phyloP scores from a whole-genome alignment of 441 rosid species.

The Mallotus japonicus region DNA sequence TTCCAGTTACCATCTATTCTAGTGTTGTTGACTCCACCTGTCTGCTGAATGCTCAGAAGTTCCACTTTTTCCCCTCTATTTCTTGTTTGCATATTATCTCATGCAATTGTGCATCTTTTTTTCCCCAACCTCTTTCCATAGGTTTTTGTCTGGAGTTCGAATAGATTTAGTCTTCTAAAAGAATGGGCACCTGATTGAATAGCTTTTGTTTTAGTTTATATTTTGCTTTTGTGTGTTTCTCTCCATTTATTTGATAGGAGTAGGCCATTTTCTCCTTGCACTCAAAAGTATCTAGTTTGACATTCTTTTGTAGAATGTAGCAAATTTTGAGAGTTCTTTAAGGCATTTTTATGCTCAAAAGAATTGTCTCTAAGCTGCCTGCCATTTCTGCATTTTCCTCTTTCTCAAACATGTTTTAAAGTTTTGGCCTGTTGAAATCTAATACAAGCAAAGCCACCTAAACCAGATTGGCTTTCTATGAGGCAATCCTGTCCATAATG shows the following conservation, averaged over 20 bases:
- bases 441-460: background rate
- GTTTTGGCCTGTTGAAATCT: background rate
- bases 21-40: background rate
- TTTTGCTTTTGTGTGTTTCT: background rate
- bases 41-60: background rate
- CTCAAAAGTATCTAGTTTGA: too few relatives aligned
- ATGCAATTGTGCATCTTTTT: background rate
- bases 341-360: background rate
- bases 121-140: background rate
- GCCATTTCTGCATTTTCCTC: background rate
- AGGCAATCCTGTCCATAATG: background rate
- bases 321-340: background rate
- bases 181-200: too few relatives aligned
- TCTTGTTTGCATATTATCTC: background rate
- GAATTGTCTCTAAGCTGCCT: background rate
- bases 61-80: background rate
- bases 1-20: constrained; percentile 14
- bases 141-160: background rate
- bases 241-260: background rate
- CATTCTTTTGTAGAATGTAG: background rate
- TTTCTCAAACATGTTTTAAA: background rate
- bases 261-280: background rate
- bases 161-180: background rate
- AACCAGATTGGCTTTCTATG: background rate
- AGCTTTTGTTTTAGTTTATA: background rate